phyloP scores from a whole-genome alignment of 352 stramenopile genomes.

The Pythium utonaiense region DNA sequence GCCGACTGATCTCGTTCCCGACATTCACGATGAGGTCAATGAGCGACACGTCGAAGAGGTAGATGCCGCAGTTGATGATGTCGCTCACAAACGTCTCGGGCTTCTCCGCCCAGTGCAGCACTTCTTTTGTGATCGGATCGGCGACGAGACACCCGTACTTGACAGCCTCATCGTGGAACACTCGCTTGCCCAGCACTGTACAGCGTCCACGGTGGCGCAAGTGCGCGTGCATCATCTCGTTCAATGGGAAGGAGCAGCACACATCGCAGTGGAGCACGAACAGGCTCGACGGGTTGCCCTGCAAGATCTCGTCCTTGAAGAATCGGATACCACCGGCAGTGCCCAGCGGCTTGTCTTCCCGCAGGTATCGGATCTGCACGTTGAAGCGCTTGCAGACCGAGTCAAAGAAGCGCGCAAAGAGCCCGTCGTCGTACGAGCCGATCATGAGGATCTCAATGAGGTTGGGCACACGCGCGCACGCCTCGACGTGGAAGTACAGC shows the following conservation, averaged over 20 bases:
- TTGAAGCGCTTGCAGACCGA: conserved; percentile 78
- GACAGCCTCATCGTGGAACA: conserved; percentile 86
- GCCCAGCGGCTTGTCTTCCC: conserved; percentile 74
- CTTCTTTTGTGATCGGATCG: conserved; percentile 73
- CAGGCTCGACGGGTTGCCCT: conserved; percentile 62
- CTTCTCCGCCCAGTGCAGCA: conserved; percentile 88
- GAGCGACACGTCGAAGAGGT: conserved; percentile 81
- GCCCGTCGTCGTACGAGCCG: conserved; percentile 83
- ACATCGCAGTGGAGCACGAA: conserved; percentile 88
- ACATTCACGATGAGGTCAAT: conserved; percentile 76
- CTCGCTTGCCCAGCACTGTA: conserved; percentile 82
- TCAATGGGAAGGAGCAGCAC: conserved; percentile 85
- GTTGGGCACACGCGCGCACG: conserved; percentile 76
- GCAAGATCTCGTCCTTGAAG: conserved; percentile 83
- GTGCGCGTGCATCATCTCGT: conserved; percentile 89
- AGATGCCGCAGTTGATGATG: conserved; percentile 90
- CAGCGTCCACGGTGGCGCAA: conserved; percentile 65
- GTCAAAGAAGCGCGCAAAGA: conserved; percentile 89
- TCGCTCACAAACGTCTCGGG: conserved; percentile 89
- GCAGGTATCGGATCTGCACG: conserved; percentile 82
- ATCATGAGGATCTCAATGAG: conserved; percentile 88
- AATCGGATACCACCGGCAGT: conserved; percentile 81
- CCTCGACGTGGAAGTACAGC: conserved; percentile 89
- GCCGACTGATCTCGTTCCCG: conserved; percentile 75
- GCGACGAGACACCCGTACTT: conserved; percentile 87